Evolutionary conservation across 805 yeast genomes (phyloP), one percentile per base, ranked within the genome.

Genomic region (Danielia oregonensis): DNA sequence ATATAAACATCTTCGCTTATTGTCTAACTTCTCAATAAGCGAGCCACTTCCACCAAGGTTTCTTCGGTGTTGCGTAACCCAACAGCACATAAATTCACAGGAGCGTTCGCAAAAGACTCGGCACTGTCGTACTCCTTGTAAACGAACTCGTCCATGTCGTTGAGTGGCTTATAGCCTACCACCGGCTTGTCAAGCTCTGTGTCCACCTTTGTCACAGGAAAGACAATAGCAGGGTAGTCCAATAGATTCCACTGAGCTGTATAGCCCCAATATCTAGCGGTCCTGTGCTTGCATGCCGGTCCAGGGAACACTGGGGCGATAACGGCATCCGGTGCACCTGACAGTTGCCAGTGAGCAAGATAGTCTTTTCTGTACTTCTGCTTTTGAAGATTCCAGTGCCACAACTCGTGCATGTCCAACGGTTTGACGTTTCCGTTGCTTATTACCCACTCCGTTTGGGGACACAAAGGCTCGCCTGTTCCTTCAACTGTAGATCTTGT

Each of bases 191-290:
- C 53, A 9, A 42, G 34, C n/a, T 30, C 32, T 15, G 30, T 26
- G 27, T 44, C 48, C 3, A 48, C 44, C 22, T 26, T 46, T 9
- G 48, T 42, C 8, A 42, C 46, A 6, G 52, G 53, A 18, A 46
- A 38, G 3, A 43, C 49, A 6, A 47, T 12, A 3, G 37, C 44
- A n/a, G 52, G 54, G 22, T 44, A 44, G 30, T 48, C 54, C 18
- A 50, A 31, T 9, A 46, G 35, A 26, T 48, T 50, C 51, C 52
- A 50, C 25, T 42, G 43, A 24, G 43, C 31, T 9, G 49, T 46
- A 32, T 48, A 50, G 8, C 48, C 49, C 55, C 55, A 50, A 26
- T 50, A 50, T 17, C 41, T 44, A 6, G 47, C 49, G 10, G 48
- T 44, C 24, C 40, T 33, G 28, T 48, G 53, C 24, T 40, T 43